These are phyloP conservation scores for Lactarius vividus DNA, from an alignment of 768 basidiomycete species.

Conservation along the genomic window DNA sequence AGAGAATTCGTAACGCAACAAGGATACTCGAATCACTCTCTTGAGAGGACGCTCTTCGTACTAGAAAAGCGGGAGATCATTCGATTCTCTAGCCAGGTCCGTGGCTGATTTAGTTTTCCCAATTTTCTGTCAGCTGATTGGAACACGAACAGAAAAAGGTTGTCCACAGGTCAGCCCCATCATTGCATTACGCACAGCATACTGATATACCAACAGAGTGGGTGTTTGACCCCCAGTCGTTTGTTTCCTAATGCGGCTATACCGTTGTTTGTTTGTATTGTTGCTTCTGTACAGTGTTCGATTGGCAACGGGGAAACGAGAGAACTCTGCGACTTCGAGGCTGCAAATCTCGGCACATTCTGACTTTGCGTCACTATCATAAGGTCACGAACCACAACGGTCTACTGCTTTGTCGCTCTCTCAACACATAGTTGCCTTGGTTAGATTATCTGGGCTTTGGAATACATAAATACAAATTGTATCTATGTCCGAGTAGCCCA, in stretches of 20 bases:
- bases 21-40: conserved; percentile 84
- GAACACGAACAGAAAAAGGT: conserved; percentile 26
- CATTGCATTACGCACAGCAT: not conserved
- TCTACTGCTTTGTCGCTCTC: too few species aligned
- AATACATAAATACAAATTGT: too few species aligned
- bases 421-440: too few species aligned
- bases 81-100: conserved; percentile 73
- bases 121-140: conserved; percentile 5
- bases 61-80: conserved; percentile 96
- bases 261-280: conserved; percentile 5
- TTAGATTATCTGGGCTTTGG: too few species aligned
- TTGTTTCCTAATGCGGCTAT: not conserved
- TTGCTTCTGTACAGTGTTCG: not conserved
- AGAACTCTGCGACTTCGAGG: too few species aligned
- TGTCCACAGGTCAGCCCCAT: conserved; percentile 26
- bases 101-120: conserved; percentile 9
- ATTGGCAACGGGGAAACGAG: too few species aligned
- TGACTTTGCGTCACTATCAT: too few species aligned
- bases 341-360: too few species aligned
- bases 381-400: too few species aligned
- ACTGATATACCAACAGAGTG: conserved; percentile 15
- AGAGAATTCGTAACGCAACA: conserved; percentile 93
- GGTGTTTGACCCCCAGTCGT: conserved; percentile 21
- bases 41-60: conserved; percentile 87
- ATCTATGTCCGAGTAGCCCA: too few species aligned